Evolutionary conservation across 108 stramenopile genomes (phyloP).

Genomic region (Cyclotella choctawhatcheeana): DNA sequence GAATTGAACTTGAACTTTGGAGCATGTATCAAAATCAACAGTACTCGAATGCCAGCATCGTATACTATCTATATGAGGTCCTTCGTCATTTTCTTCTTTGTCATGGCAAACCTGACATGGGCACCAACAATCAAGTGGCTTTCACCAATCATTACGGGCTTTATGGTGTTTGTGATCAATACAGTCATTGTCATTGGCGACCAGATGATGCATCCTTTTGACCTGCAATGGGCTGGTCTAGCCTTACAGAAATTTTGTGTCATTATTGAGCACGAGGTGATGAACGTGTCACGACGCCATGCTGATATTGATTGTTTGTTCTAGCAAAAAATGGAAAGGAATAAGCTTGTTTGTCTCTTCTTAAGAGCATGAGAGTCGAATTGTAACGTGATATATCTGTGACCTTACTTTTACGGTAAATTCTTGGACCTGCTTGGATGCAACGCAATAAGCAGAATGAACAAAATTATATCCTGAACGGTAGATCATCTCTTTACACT

Average conservation of each 20-base stretch:
- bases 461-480: too few relatives aligned
- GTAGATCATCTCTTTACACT: too few relatives aligned
- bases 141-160: slow-evolving; percentile 27
- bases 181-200: slow-evolving; percentile 38
- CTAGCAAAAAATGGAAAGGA: too few relatives aligned
- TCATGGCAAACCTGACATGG: slow-evolving; percentile 20
- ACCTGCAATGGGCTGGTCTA: slow-evolving; percentile 25
- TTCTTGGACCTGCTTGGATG: too few relatives aligned
- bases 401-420: too few relatives aligned
- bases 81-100: slow-evolving; percentile 31
- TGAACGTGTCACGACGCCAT: slow-evolving; percentile 12
- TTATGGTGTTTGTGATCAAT: slow-evolving; percentile 37
- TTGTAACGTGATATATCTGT: too few relatives aligned
- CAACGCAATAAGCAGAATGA: too few relatives aligned
- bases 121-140: slow-evolving; percentile 16
- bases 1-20: slow-evolving; percentile 36
- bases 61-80: slow-evolving; percentile 38
- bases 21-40: slow-evolving; percentile 31
- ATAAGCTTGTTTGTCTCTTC: too few relatives aligned
- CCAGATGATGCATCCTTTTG: slow-evolving; percentile 40
- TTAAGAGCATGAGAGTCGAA: too few relatives aligned
- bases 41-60: slow-evolving; percentile 24
- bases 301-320: slow-evolving; percentile 17
- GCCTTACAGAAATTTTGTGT: slow-evolving; percentile 35
- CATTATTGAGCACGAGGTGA: slow-evolving; percentile 30